These are phyloP conservation scores for Adansonia rubrostipa DNA, from an alignment of 441 rosid species.

Conservation along the genomic window DNA sequence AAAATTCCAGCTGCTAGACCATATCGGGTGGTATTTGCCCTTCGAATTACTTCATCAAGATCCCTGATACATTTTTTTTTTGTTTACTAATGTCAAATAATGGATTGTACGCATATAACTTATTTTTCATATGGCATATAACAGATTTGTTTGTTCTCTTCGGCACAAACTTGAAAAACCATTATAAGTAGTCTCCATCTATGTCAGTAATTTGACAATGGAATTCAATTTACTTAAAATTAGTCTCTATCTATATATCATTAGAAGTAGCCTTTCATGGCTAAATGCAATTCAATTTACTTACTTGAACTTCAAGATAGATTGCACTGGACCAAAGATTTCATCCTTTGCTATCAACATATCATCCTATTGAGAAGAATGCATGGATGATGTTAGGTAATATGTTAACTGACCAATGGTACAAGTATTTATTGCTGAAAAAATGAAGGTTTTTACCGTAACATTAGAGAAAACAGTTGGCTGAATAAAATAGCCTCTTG, in stretches of 20 bases:
- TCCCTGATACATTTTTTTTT: slow-evolving; percentile 44
- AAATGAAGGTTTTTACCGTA: slow-evolving; percentile 41
- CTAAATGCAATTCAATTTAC: not conserved
- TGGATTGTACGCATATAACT: not conserved
- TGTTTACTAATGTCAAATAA: not conserved
- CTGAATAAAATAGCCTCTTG: slow-evolving; percentile 75
- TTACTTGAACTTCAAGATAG: slow-evolving; percentile 88
- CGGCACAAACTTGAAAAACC: too few species aligned
- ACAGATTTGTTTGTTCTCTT: too few species aligned
- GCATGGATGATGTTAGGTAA: not conserved
- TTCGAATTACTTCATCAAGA: slow-evolving; percentile 63
- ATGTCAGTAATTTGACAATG: too few species aligned
- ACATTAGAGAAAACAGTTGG: slow-evolving; percentile 94
- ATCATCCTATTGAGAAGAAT: slow-evolving; percentile 50
- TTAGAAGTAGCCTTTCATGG: too few species aligned
- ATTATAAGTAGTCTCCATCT: not conserved
- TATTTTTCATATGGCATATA: not conserved
- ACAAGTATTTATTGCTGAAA: not conserved
- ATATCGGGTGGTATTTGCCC: slow-evolving; percentile 65
- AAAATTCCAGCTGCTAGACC: slow-evolving; percentile 88
- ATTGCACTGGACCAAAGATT: slow-evolving; percentile 92
- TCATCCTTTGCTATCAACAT: slow-evolving; percentile 87
- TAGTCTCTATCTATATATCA: too few species aligned
- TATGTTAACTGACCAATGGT: not conserved
- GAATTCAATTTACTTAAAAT: too few species aligned